Evolutionary conservation across 768 basidiomycete species (phyloP).

Genomic region (Suillus americanus): DNA sequence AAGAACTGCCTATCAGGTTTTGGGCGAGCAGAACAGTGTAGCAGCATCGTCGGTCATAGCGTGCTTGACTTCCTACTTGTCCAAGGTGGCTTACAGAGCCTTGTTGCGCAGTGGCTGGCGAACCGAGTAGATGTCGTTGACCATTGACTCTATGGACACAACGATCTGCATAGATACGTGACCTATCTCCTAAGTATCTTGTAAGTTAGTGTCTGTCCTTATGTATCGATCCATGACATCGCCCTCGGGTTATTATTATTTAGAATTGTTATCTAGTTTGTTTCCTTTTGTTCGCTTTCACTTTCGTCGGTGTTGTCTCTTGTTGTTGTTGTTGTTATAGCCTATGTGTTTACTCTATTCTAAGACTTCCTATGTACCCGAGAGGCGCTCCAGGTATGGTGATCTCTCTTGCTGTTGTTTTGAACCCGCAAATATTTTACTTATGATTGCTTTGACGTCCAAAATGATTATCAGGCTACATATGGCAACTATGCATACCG

Average conservation of each 20-base stretch:
- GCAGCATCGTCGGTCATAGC: constrained; percentile 53
- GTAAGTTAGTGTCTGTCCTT: neutral
- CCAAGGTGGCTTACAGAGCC: constrained; percentile 29
- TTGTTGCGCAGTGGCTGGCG: constrained; percentile 49
- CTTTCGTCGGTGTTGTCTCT: neutral
- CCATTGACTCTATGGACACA: constrained; percentile 19
- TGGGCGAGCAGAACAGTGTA: constrained; percentile 75
- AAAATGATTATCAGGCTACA: neutral
- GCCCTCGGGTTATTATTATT: neutral
- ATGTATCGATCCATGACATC: neutral
- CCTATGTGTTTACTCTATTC: neutral
- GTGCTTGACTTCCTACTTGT: constrained; percentile 50
- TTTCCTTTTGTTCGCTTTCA: neutral
- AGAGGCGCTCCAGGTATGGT: neutral
- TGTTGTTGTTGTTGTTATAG: neutral
- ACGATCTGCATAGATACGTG: neutral
- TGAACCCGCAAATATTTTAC: neutral
- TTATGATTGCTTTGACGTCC: neutral
- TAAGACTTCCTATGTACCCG: neutral
- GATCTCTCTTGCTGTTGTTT: neutral
- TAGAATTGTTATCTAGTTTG: neutral
- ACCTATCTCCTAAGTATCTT: neutral
- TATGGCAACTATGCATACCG: neutral
- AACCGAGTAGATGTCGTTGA: constrained; percentile 14
- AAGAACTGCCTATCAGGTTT: constrained; percentile 72